A percentile compares a stretch with the other conserved stretches of the same genome.
Conservation (phyloP, 148 eudicot species). For the Suaeda aralocaspica region DNA sequence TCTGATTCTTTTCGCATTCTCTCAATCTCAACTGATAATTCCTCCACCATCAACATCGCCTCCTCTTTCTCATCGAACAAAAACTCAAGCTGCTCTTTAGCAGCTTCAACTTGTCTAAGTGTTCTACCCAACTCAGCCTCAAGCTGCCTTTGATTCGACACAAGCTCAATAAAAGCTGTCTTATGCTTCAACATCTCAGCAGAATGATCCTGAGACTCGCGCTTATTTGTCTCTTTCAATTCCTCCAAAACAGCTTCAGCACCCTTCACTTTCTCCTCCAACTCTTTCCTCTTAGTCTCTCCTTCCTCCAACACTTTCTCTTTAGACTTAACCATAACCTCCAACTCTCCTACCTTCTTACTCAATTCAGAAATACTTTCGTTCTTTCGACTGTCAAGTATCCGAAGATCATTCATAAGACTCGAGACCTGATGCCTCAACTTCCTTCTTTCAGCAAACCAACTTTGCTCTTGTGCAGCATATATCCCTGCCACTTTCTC, state of each 20-base stretch:
- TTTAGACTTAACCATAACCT: slow-evolving; percentile 40
- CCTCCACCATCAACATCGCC: slow-evolving; percentile 53
- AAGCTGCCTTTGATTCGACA: slow-evolving; percentile 78
- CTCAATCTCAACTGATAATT: slow-evolving; percentile 60
- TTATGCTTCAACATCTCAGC: slow-evolving; percentile 70
- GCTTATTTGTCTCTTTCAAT: slow-evolving; percentile 48
- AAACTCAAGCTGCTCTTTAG: slow-evolving; percentile 55
- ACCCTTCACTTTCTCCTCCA: slow-evolving; percentile 51
- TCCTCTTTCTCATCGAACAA: slow-evolving; percentile 73
- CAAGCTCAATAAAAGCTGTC: slow-evolving; percentile 83
- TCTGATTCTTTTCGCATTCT: slow-evolving; percentile 58
- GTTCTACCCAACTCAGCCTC: slow-evolving; percentile 86
- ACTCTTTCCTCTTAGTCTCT: slow-evolving; percentile 43
- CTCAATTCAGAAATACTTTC: slow-evolving; percentile 45
- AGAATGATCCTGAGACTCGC: slow-evolving; percentile 53
- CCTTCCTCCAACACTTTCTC: slow-evolving; percentile 50
- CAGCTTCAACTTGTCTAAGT: slow-evolving; percentile 64
- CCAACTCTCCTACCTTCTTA: slow-evolving; percentile 49
- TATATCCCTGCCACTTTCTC: slow-evolving; percentile 82
- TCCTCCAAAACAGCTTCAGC: slow-evolving; percentile 41
- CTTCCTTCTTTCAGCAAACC: slow-evolving; percentile 69
- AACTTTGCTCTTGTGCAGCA: slow-evolving; percentile 74
- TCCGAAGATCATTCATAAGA: slow-evolving; percentile 54
- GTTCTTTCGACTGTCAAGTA: slow-evolving; percentile 40
- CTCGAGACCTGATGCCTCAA: slow-evolving; percentile 57